Evolutionary conservation across 176 grass and related monocot genomes (phyloP), one percentile per base, ranked within the genome.

Genomic region (Triticum turgidum): DNA sequence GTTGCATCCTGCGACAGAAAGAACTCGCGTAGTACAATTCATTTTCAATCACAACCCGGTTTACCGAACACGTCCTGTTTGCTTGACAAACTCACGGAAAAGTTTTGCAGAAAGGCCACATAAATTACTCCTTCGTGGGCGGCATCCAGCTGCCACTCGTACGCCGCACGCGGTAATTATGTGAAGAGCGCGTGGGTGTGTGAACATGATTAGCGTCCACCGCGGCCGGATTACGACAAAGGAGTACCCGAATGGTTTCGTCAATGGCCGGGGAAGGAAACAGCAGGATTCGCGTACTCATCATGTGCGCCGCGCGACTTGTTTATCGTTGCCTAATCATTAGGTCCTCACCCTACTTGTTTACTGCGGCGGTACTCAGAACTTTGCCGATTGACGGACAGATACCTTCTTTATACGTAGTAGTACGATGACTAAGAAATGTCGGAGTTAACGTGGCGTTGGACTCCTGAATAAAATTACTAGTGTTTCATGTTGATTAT

Each of bases 301-400:
- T 61, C 89, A 91, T 91, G 85, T 91, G 89, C 66, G 21, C 4
- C 49, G 49, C n/a, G 17, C 25, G 45, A 61, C 66, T 87, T 83
- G 77, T 72, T 29, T 79, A 75, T 61, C 24, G 2, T 18, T 2
- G 20, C 54, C 66, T 30, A 66, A 45, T 87, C 82, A 13, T 84
- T 9, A 51, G 44, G 52, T 27, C 20, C 70, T 59, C n/a, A 5
- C 49, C 49, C 5, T 52, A 17, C 17, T 52, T 52, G 49, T 52
- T 52, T 52, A 52, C 49, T 52, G 49, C 14, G 0, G 49, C 17
- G 14, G 14, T 52, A 52, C 13, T 51, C 47, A 51, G 13, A 51
- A 69, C 20, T 79, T 68, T 52, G 52, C 32, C 66, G 37, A 12
- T 73, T 22, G 72, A 72, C 63, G n/a, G 52, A 51, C 79, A 61